Conservation (phyloP, 257 asterid species). For the Jacaranda mimosifolia region DNA sequence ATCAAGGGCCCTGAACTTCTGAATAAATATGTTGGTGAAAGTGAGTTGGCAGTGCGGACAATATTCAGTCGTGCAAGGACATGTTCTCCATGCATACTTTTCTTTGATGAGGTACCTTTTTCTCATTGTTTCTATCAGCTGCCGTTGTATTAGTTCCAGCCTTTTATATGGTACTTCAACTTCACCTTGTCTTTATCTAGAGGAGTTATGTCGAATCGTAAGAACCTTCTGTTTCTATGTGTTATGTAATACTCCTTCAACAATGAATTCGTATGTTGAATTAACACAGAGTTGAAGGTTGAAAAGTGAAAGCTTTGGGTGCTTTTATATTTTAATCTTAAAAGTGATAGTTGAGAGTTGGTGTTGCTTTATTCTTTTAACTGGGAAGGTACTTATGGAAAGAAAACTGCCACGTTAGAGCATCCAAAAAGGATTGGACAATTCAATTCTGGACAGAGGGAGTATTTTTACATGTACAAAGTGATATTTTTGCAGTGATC, state of each 20-base stretch:
- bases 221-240: conserved; percentile 4
- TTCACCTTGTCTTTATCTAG: neutral
- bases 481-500: too few relatives aligned
- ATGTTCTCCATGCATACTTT: conserved; percentile 92
- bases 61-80: conserved; percentile 90
- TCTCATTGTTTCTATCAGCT: neutral
- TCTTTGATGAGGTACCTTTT: conserved; percentile 84
- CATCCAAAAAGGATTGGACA: neutral
- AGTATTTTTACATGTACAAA: too few relatives aligned
- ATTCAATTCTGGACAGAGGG: too few relatives aligned
- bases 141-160: neutral
- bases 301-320: neutral
- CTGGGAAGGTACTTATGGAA: neutral
- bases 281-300: neutral
- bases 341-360: neutral
- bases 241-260: conserved; percentile 7
- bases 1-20: conserved; percentile 90
- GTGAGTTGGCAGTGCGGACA: conserved; percentile 85
- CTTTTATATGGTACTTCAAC: conserved; percentile 28
- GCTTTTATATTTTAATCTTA: neutral
- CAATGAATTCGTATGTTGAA: neutral
- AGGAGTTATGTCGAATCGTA: neutral
- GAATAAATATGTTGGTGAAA: conserved; percentile 93
- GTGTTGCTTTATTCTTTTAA: neutral
- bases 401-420: neutral